phyloP scores from a whole-genome alignment of 1,284 basidiomycete species.

The Ustilago sp. region DNA sequence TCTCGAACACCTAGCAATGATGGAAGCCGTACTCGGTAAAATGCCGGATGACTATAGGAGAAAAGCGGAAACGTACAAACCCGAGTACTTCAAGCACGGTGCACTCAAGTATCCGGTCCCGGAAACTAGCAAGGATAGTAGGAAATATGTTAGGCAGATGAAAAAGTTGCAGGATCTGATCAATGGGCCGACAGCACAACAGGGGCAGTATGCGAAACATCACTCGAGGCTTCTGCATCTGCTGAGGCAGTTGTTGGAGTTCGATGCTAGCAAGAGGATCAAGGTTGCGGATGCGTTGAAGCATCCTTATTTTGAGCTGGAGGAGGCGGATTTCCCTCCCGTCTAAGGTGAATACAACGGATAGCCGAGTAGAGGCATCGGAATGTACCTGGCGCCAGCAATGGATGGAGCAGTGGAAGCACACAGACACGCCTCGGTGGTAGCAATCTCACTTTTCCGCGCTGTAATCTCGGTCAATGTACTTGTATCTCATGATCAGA shows the following conservation, averaged over 20 bases:
- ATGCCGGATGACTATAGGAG: conserved; percentile 85
- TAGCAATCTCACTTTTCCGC: too few relatives aligned
- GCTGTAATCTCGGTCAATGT: too few relatives aligned
- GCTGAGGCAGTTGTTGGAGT: conserved; percentile 86
- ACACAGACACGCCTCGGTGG: too few relatives aligned
- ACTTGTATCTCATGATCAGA: background rate
- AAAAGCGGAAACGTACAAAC: conserved; percentile 75
- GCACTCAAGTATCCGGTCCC: conserved; percentile 93
- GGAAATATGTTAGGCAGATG: conserved; percentile 91
- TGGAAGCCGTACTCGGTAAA: conserved; percentile 98
- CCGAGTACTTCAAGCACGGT: conserved; percentile 89
- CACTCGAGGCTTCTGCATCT: conserved; percentile 87
- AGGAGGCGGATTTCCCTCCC: conserved; percentile 61
- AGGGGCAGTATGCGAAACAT: conserved; percentile 60
- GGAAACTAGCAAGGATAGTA: conserved; percentile 86
- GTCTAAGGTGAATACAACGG: conserved; percentile 1
- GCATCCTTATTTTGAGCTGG: conserved; percentile 67
- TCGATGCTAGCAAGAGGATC: conserved; percentile 81
- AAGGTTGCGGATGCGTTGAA: conserved; percentile 63
- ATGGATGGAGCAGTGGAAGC: background rate
- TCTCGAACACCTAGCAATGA: conserved; percentile 98
- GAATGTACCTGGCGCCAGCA: background rate
- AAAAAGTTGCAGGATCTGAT: conserved; percentile 88
- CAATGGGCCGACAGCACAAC: conserved; percentile 66
- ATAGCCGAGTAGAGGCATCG: background rate